phyloP scores from a whole-genome alignment of 2,329 filamentous ascomycete genomes.

The Fusarium transvaalense region DNA sequence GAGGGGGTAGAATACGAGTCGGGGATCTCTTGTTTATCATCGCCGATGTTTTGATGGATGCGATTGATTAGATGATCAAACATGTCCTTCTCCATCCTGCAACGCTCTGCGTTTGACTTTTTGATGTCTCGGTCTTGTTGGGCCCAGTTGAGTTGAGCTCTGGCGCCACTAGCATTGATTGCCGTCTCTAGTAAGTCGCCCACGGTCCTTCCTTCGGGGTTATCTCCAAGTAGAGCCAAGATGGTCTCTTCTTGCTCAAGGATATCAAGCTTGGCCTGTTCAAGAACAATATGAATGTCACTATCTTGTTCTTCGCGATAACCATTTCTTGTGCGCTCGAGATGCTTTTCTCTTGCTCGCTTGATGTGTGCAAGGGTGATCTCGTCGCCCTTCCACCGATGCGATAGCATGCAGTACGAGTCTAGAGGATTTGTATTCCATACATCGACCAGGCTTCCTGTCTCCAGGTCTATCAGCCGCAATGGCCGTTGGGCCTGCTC shows the following conservation, averaged over 20 bases:
- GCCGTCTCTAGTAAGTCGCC: not conserved
- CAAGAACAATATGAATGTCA: not conserved
- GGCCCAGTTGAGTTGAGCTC: not conserved
- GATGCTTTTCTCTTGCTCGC: not conserved
- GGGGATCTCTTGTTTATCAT: not conserved
- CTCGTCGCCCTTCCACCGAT: conserved; percentile 11
- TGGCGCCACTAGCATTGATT: not conserved
- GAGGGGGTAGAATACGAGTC: not conserved
- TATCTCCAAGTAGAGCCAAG: not conserved
- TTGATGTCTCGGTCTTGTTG: not conserved
- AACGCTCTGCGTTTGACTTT: conserved; percentile 1
- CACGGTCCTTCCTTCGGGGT: not conserved
- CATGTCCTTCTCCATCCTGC: conserved; percentile 11
- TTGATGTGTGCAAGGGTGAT: conserved; percentile 5
- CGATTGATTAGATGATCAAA: conserved; percentile 3
- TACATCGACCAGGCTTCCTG: not conserved
- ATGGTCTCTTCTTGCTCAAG: not conserved
- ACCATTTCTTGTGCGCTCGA: not conserved
- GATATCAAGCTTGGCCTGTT: not conserved
- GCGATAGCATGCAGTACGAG: conserved; percentile 6
- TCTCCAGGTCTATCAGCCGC: conserved; percentile 4
- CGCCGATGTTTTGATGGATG: not conserved
- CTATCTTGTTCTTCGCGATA: not conserved
- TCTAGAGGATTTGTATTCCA: conserved; percentile 3
- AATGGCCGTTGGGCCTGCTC: not conserved